Evolutionary conservation across 2,329 filamentous ascomycete genomes (phyloP), one percentile per base, ranked within the genome.

Genomic region (Fusarium compactum): DNA sequence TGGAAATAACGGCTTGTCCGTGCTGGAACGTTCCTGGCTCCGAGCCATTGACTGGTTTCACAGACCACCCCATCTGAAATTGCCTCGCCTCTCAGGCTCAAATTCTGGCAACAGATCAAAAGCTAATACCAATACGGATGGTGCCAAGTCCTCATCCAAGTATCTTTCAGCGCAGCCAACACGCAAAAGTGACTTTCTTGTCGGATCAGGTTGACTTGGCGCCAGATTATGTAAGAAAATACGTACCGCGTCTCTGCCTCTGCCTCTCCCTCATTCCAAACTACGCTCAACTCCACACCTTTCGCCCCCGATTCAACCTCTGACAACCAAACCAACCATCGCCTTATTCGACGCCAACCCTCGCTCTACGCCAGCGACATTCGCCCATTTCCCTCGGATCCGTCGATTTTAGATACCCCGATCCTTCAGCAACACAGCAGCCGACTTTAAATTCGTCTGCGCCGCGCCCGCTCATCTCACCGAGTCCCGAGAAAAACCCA

Each of bases 81-180:
- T 78, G 77, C 77, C 77, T 78, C 65, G 76, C 73, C 67, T 78
- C 76, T 78, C 77, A 78, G 77, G 77, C 77, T 62, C 63, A 64
- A 75, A 74, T 50, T 57, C 32, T 45, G 27, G 52, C 46, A 57
- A 62, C 51, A 12, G 34, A 27, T 24, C 9, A 20, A 10, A 5
- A 16, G 18, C 50, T 41, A 43, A 30, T 22, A 29, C 50, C 3
- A 20, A 20, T 27, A 20, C 11, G 24, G 50, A 22, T 53, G 41
- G 34, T 8, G 18, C 6, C 11, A 12, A 12, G 11, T 9, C n/a
- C 8, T 16, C 8, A 15, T 16, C 6, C 18, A 53, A 20, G 50
- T 53, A 53, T 29, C 34, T 53, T 52, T 18, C 2, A 25, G 32
- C 9, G n/a, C 8, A 15, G 38, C 20, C 18, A 12, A 27, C 24